Base-by-base conservation (phyloP, 1,139 yeast species). In the Lodderomyces beijingensis region DNA sequence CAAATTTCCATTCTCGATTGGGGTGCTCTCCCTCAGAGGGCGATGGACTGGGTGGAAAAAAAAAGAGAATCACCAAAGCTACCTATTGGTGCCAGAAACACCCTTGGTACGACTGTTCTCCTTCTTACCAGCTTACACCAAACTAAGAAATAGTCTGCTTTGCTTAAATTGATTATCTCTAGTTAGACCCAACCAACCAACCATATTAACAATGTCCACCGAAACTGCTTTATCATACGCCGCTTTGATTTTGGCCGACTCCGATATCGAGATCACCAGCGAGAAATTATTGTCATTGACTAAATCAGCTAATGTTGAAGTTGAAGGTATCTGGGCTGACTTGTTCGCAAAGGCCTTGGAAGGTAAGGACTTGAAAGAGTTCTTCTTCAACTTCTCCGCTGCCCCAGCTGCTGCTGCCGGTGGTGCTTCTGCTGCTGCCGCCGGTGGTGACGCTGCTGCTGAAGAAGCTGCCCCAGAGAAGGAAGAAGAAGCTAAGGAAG, bases 201-300 rank as follows among this genome's bases (percentile, higher is more conserved):
- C 25, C 17, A 33, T 40, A 62, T 79, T 36, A 50, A 66, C 50
- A 62, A 80, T 80, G 87, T 81, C 91, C 62, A 70, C 77, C 62
- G 89, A 83, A 79, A 68, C 87, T 56, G 82, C 88, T 62, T 75
- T 83, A 62, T 79, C 91, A 49, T 83, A 82, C 82, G 91, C 93
- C 60, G 87, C 91, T 59, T 74, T 83, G 63, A 82, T 83, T 74
- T 79, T 83, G 65, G 86, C 91, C 51, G 93, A 83, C 60, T 74
- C 91, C 57, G 91, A 81, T 49, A 66, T 82, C 55, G 89, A 81
- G 66, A 77, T 82, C 72, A 69, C 83, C 46, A 54, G 88, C 51
- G 88, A 80, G 65, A 82, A 82, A 75, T 77, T 83, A 64, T 59
- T 73, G 55, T 69, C 85, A 58, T 72, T 82, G 65, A 69, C 78